A percentile compares a stretch with the other conserved stretches of the same genome.
These are phyloP conservation scores for Cryptococcus jaspeensis DNA, from an alignment of 1,284 basidiomycete genomes.

Conservation along the genomic window DNA sequence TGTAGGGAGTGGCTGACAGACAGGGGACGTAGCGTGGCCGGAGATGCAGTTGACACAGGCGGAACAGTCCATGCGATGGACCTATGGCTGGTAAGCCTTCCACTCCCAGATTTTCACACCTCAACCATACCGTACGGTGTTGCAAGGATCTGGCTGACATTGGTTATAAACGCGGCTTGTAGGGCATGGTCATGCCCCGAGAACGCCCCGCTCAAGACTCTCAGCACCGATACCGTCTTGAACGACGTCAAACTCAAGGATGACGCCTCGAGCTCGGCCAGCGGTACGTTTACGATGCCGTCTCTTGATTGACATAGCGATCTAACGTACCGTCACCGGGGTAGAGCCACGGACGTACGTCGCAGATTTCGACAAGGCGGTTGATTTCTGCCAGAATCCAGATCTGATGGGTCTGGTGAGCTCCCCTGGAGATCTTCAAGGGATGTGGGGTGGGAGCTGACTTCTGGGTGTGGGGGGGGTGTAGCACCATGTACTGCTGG, in stretches of 20 bases:
- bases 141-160: too few species aligned
- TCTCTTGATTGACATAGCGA: not conserved
- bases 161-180: too few species aligned
- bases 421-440: conserved; percentile 7
- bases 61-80: conserved; percentile 35
- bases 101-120: too few species aligned
- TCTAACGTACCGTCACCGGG: conserved; percentile 39
- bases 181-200: conserved; percentile 36
- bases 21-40: conserved; percentile 37
- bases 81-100: conserved; percentile 35
- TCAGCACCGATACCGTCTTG: conserved; percentile 24
- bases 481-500: conserved; percentile 28
- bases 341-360: conserved; percentile 31
- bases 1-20: too few species aligned
- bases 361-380: conserved; percentile 32
- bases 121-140: too few species aligned
- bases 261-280: too few species aligned
- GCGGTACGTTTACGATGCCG: too few species aligned
- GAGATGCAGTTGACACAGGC: conserved; percentile 27
- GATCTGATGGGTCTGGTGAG: conserved; percentile 35
- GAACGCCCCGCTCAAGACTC: conserved; percentile 29
- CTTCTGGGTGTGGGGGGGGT: conserved; percentile 16
- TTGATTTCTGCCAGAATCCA: conserved; percentile 44
- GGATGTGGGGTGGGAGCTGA: not conserved
- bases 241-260: too few species aligned